Evolutionary conservation across 352 stramenopile genomes (phyloP).

Genomic region (Pythium aristosporum): DNA sequence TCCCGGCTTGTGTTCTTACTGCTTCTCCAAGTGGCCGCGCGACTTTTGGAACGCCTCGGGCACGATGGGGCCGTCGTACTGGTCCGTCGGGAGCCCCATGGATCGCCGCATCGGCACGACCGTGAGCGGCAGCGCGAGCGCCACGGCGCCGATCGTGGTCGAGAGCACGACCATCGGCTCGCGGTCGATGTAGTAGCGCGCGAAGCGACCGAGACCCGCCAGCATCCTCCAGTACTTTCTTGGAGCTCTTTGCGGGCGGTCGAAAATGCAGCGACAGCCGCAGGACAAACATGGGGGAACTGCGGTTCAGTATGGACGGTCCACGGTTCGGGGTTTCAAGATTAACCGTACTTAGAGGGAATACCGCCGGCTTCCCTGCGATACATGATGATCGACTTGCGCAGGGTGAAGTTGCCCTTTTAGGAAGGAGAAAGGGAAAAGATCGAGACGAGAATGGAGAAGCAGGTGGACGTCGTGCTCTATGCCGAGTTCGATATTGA

Average conservation of each 20-base stretch:
- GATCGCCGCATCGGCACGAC: conserved; percentile 84
- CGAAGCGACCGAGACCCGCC: conserved; percentile 57
- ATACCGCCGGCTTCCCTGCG: neutral
- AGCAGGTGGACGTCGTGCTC: conserved; percentile 70
- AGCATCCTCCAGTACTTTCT: conserved; percentile 25
- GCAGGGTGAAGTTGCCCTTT: conserved; percentile 22
- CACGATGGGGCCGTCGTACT: conserved; percentile 87
- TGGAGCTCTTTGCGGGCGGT: neutral
- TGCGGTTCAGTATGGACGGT: neutral
- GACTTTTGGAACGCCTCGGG: conserved; percentile 74
- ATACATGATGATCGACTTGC: conserved; percentile 19
- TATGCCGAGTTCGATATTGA: conserved; percentile 88
- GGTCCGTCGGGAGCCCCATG: conserved; percentile 83
- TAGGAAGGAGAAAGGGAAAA: neutral
- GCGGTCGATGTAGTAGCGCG: conserved; percentile 82
- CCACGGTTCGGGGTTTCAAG: conserved; percentile 1
- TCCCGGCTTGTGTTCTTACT: conserved; percentile 26
- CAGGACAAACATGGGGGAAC: neutral
- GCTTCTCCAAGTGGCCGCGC: conserved; percentile 58
- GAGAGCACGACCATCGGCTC: conserved; percentile 87
- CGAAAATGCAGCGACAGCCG: conserved; percentile 5
- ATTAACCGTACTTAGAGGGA: conserved; percentile 21
- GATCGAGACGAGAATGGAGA: conserved; percentile 14
- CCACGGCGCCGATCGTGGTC: conserved; percentile 70
- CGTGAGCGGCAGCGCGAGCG: conserved; percentile 64